These are phyloP conservation scores for Emericellopsis cladophorae DNA, from an alignment of 2,329 filamentous ascomycete genomes.

Conservation along the genomic window DNA sequence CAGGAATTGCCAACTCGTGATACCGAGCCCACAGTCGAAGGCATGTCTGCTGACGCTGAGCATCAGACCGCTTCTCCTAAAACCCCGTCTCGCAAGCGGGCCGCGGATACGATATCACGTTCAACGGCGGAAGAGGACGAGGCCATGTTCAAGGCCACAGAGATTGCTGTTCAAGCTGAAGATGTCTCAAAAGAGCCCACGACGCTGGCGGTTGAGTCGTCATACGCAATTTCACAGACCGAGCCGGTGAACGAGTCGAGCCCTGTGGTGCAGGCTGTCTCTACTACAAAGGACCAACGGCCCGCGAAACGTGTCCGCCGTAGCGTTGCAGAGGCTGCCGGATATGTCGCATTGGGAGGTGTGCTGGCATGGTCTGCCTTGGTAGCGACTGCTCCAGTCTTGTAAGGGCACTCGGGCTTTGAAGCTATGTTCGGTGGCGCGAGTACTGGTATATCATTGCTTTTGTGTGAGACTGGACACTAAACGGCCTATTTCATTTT, in stretches of 20 bases:
- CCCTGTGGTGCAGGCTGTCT: not conserved
- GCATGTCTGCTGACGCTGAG: no score
- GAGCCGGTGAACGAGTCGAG: not conserved
- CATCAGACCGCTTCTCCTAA: not conserved
- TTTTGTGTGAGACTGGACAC: not conserved
- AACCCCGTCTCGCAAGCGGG: constrained; percentile 10
- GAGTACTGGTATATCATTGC: not conserved
- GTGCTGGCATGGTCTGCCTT: constrained; percentile 24
- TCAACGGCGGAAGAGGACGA: not conserved
- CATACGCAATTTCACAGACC: not conserved
- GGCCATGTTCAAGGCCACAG: not conserved
- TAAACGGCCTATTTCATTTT: not conserved
- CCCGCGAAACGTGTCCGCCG: constrained; percentile 18
- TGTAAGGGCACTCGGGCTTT: constrained; percentile 5
- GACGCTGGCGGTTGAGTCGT: not conserved
- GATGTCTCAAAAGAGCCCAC: not conserved
- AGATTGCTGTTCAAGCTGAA: not conserved
- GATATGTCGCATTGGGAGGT: constrained; percentile 22
- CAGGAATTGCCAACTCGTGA: no score
- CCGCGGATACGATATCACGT: constrained; percentile 13
- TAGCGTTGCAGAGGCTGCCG: constrained; percentile 18
- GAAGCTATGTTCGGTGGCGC: not conserved
- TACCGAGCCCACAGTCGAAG: no score
- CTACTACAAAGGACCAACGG: not conserved
- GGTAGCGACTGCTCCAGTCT: constrained; percentile 21